Percentiles rank a stretch among this genome's conserved stretches.
phyloP scores from a whole-genome alignment of 192 early-diverging fungal species.

The Linnemannia schmuckeri region DNA sequence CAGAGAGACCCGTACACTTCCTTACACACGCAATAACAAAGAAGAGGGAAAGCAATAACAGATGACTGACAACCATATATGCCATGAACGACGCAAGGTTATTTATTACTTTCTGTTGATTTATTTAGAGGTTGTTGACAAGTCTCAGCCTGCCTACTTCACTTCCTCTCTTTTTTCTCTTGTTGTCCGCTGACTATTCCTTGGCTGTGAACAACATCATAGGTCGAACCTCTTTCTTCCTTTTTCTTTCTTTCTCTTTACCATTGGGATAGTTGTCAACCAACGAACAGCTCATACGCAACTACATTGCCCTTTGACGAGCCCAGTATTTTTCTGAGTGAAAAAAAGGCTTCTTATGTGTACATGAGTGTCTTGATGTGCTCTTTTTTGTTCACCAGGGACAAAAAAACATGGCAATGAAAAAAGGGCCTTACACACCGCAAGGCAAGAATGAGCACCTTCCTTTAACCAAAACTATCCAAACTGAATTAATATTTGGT shows the following conservation, averaged over 20 bases:
- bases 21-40: background rate
- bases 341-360: background rate
- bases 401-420: conserved; percentile 3
- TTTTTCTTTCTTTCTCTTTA: background rate
- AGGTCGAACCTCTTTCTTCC: background rate
- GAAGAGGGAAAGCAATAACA: background rate
- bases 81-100: too few species aligned
- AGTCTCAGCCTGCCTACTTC: background rate
- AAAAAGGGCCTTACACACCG: background rate
- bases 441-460: background rate
- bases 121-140: too few species aligned
- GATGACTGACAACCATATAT: background rate
- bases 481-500: background rate
- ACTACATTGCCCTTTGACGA: background rate
- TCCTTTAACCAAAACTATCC: background rate
- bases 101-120: too few species aligned
- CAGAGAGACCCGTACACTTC: background rate
- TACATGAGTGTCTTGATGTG: background rate
- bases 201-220: background rate
- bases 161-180: background rate
- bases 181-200: background rate
- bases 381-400: conserved; percentile 7
- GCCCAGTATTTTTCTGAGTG: background rate
- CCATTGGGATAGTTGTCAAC: background rate
- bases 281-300: background rate